Evolutionary conservation across 768 basidiomycete species (phyloP).

Genomic region (Phallus indusiatus): DNA sequence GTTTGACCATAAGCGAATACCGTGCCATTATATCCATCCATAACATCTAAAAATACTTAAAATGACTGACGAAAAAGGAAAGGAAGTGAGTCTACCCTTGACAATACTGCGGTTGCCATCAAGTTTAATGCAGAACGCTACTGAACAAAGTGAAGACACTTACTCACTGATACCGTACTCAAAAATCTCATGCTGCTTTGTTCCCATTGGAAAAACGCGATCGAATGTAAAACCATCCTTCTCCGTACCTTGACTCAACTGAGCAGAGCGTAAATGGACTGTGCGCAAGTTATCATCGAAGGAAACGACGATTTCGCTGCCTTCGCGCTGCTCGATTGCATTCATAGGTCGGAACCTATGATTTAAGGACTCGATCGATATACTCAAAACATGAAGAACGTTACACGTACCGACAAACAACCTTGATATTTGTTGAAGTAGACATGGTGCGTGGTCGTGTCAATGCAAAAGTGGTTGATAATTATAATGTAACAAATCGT

Average conservation of each 20-base stretch:
- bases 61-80: constrained; percentile 7
- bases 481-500: neutral
- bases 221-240: constrained; percentile 98
- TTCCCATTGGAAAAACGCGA: constrained; percentile 87
- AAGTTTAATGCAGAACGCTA: constrained; percentile 12
- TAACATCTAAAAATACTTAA: constrained; percentile 60
- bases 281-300: constrained; percentile 84
- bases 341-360: constrained; percentile 91
- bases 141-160: constrained; percentile 24
- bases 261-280: constrained; percentile 66
- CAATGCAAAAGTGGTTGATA: neutral
- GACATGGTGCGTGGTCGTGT: constrained; percentile 45
- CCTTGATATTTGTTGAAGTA: constrained; percentile 87
- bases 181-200: constrained; percentile 89
- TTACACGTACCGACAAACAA: constrained; percentile 85
- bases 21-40: constrained; percentile 98
- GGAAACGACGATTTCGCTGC: constrained; percentile 81
- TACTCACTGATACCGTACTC: constrained; percentile 98
- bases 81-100: constrained; percentile 45
- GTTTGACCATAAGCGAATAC: constrained; percentile 86
- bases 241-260: constrained; percentile 72
- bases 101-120: constrained; percentile 55
- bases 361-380: neutral
- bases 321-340: constrained; percentile 78
- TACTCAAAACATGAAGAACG: constrained; percentile 6